Evolutionary conservation across 148 eudicot species (phyloP).

Genomic region (Diospyros lotus): DNA sequence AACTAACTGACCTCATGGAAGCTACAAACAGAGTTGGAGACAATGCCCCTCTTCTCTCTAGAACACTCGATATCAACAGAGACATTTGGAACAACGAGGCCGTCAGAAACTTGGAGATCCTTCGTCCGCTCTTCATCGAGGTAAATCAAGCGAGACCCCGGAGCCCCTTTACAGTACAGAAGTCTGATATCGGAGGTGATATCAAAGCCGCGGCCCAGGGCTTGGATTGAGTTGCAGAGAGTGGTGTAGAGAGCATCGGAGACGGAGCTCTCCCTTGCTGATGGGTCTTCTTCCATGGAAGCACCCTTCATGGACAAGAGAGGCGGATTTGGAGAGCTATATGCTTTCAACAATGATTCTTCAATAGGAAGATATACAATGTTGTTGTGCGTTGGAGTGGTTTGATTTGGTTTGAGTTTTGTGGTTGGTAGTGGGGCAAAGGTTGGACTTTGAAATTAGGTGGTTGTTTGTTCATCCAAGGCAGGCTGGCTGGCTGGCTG

Average conservation of each 20-base stretch:
- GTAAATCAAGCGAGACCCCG: constrained; percentile 69
- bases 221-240: constrained; percentile 70
- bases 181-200: constrained; percentile 92
- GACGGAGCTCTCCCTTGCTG: constrained; percentile 3
- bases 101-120: constrained; percentile 51
- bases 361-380: neutral
- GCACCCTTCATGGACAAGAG: constrained; percentile 20
- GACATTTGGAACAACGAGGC: constrained; percentile 51
- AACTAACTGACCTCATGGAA: constrained; percentile 76
- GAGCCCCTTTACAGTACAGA: constrained; percentile 88
- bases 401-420: constrained; percentile 6
- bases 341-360: neutral
- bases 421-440: constrained; percentile 17
- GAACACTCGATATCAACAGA: constrained; percentile 68
- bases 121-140: constrained; percentile 51
- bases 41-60: constrained; percentile 35
- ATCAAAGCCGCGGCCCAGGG: constrained; percentile 95
- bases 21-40: constrained; percentile 53
- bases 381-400: neutral
- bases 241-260: constrained; percentile 63
- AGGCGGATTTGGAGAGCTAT: neutral
- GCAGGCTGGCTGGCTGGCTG: neutral
- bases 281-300: constrained; percentile 23
- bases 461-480: constrained; percentile 12
- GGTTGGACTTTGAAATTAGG: constrained; percentile 28